Percentiles rank a stretch among this genome's conserved stretches.
Conservation (phyloP, 1,284 basidiomycete species). For the Kalmanozyma brasiliensis region DNA sequence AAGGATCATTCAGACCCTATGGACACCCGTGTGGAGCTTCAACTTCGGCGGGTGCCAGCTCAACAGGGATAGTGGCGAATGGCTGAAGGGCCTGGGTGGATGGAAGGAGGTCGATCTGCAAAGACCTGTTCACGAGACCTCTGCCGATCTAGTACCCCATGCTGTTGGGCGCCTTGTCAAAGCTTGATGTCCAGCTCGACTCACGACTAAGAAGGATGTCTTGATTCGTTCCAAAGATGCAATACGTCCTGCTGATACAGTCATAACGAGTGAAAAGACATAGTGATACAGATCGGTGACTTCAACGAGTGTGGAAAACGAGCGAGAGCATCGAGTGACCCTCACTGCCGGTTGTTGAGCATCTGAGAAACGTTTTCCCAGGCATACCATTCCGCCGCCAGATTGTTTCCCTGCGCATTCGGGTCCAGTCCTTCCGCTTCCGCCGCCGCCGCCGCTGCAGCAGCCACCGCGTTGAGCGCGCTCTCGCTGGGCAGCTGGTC, state of each 20-base stretch:
- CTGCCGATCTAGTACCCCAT: conserved; percentile 39
- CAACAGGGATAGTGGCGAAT: conserved; percentile 37
- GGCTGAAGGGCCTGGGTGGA: conserved; percentile 41
- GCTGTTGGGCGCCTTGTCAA: conserved; percentile 50
- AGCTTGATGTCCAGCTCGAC: too few species aligned
- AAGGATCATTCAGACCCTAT: conserved; percentile 34
- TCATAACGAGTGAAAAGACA: not conserved
- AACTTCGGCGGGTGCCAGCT: conserved; percentile 48
- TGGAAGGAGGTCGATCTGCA: conserved; percentile 51
- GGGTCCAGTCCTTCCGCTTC: conserved; percentile 27
- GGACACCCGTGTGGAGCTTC: conserved; percentile 42
- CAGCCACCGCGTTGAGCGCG: conserved; percentile 43
- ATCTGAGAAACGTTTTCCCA: conserved; percentile 55
- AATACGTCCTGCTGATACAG: conserved; percentile 4
- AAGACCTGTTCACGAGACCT: conserved; percentile 30
- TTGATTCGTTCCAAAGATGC: too few species aligned
- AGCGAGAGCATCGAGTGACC: not conserved
- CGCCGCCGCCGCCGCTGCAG: conserved; percentile 29
- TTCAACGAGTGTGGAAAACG: not conserved
- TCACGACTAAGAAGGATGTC: too few species aligned
- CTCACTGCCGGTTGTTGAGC: conserved; percentile 51
- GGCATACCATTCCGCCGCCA: conserved; percentile 47
- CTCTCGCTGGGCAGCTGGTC: conserved; percentile 36
- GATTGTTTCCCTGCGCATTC: conserved; percentile 33
- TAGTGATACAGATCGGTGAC: conserved; percentile 18